Evolutionary conservation across 2,329 filamentous ascomycete genomes (phyloP), one percentile per base, ranked within the genome.

Genomic region (Claviceps fusiformis): DNA sequence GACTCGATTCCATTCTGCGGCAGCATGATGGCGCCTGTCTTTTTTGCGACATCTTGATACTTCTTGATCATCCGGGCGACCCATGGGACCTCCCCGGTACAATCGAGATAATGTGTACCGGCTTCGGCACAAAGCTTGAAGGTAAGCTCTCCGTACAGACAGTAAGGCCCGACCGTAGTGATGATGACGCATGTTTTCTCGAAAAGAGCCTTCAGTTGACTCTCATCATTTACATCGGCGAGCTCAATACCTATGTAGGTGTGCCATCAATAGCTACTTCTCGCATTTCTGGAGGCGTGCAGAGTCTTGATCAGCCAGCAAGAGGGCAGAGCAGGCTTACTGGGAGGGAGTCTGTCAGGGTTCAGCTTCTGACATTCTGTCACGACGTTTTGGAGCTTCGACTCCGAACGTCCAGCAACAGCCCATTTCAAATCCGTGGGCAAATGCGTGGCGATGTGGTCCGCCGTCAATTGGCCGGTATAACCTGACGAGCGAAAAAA

Each of bases 391-490:
- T 86, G 78, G 5, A 97, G 77, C 68, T 95, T 95, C 51, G 76
- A 73, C 51, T 77, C 73, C n/a, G 87, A 91, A 31, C 91, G 86
- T 35, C 91, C 91, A 49, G 89, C 88, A 55, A 96, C 75, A 15
- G 89, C 91, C 91, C 91, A 96, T 73, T 82, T 89, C 58, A 95
- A 69, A 66, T 89, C 80, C 19, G 86, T 88, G 0, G 90, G 86
- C 1, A 89, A 74, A 60, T 80, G 72, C 15, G 76, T 77, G 53
- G 82, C 77, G 63, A 95, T 85, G 68, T 93, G 82, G 67, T 95
- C 84, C 33, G 85, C 84, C 2, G 83, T 83, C 61, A 87, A 76
- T 60, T 81, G 84, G 44, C 91, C 91, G 0, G 91, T 96, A 70
- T 95, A 95, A 33, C 91, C 91, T 66, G 78, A 5, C 53, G 52